Conservation (phyloP, 2,329 filamentous ascomycete species). For the Pseudogymnoascus sp. region DNA sequence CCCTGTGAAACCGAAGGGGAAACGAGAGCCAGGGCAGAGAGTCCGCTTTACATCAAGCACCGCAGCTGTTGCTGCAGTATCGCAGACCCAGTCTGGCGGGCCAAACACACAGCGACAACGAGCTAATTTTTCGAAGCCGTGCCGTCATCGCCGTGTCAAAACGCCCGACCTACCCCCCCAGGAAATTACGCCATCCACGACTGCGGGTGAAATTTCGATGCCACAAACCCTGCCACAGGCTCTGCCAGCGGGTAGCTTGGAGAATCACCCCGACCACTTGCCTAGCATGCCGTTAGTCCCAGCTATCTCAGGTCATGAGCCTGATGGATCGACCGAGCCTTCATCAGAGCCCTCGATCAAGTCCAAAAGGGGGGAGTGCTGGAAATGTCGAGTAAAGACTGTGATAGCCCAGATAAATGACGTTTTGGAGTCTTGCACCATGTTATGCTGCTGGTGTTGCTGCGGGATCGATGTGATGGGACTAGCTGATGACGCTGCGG, state of each 20-base stretch:
- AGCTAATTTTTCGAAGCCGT: not conserved
- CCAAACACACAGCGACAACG: not conserved
- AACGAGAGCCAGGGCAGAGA: constrained; percentile 3
- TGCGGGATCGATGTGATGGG: not conserved
- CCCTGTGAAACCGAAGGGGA: constrained; percentile 3
- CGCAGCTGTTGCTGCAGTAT: not conserved
- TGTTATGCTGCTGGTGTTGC: not conserved
- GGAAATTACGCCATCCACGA: not conserved
- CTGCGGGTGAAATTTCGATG: not conserved
- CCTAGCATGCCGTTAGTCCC: not conserved
- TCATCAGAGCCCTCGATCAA: not conserved
- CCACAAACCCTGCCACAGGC: not conserved
- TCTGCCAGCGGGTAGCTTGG: not conserved
- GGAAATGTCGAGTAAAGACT: not conserved
- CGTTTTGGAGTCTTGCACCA: not conserved
- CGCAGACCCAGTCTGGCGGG: not conserved
- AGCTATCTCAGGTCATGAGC: not conserved
- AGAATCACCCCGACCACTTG: not conserved
- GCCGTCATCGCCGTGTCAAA: not conserved
- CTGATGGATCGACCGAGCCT: not conserved
- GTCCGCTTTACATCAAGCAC: constrained; percentile 7
- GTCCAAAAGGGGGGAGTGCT: constrained; percentile 2
- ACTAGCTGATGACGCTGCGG: not conserved
- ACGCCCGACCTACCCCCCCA: not conserved
- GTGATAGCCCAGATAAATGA: not conserved